Conservation (phyloP, 768 basidiomycete genomes). For the Tulasnella sp. region DNA sequence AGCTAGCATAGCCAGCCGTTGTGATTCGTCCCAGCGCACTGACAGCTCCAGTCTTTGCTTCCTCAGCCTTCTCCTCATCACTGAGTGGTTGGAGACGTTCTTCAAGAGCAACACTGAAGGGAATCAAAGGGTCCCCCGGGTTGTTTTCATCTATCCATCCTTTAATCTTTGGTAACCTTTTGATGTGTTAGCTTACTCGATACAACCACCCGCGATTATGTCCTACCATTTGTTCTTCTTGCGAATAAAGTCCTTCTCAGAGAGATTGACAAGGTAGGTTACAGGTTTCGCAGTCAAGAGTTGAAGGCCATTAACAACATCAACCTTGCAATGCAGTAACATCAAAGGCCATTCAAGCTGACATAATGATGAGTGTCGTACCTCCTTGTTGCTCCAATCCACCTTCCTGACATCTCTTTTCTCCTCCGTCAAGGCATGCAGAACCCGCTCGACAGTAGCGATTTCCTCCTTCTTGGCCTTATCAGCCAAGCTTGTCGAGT, state of each 20-base stretch:
- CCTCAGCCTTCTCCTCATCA: slow-evolving; percentile 61
- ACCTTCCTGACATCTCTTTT: slow-evolving; percentile 83
- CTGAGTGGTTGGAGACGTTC: slow-evolving; percentile 57
- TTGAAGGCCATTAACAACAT: slow-evolving; percentile 75
- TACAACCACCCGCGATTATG: background rate
- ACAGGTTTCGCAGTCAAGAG: slow-evolving; percentile 95
- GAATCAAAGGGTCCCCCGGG: slow-evolving; percentile 89
- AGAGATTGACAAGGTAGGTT: slow-evolving; percentile 94
- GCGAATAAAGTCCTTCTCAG: slow-evolving; percentile 83
- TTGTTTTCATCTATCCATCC: slow-evolving; percentile 96
- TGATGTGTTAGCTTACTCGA: slow-evolving; percentile 1
- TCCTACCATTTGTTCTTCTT: slow-evolving; percentile 97
- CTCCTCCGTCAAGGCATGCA: slow-evolving; percentile 64
- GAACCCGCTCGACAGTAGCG: slow-evolving; percentile 73
- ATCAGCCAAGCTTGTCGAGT: slow-evolving; percentile 69
- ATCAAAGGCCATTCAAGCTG: background rate
- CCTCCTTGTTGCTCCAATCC: slow-evolving; percentile 97
- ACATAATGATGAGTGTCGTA: slow-evolving; percentile 27
- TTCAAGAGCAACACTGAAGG: slow-evolving; percentile 92
- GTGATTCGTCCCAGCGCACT: slow-evolving; percentile 87
- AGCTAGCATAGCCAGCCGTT: slow-evolving; percentile 76
- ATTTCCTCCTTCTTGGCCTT: slow-evolving; percentile 96
- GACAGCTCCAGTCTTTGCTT: slow-evolving; percentile 62
- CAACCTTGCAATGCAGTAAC: slow-evolving; percentile 42
- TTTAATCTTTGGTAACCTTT: slow-evolving; percentile 93